These are phyloP conservation scores for Sporisorium iseilematis-ciliati DNA, from an alignment of 1,284 basidiomycete genomes.

Conservation along the genomic window DNA sequence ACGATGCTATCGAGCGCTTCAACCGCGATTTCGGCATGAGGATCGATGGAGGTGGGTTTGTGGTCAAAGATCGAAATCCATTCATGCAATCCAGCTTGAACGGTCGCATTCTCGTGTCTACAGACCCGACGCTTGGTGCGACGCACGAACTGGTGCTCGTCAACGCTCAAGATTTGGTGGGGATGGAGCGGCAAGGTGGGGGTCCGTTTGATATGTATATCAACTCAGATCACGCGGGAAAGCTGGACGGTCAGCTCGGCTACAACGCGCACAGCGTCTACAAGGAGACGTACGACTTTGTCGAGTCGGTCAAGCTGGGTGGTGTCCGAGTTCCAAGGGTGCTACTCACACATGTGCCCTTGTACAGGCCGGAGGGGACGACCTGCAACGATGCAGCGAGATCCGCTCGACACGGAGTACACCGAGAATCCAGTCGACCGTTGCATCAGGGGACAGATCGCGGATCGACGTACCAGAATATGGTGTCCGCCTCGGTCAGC, in stretches of 20 bases:
- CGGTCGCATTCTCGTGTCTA: slow-evolving; percentile 50
- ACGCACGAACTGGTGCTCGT: slow-evolving; percentile 61
- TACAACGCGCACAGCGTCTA: slow-evolving; percentile 43
- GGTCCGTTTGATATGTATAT: slow-evolving; percentile 37
- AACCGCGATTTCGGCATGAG: slow-evolving; percentile 29
- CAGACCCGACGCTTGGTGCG: slow-evolving; percentile 19
- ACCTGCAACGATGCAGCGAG: slow-evolving; percentile 41
- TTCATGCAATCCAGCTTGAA: slow-evolving; percentile 35
- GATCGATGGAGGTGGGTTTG: slow-evolving; percentile 37
- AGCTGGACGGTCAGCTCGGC: slow-evolving; percentile 37
- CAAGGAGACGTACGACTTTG: slow-evolving; percentile 45
- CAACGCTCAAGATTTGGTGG: slow-evolving; percentile 58
- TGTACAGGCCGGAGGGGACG: slow-evolving; percentile 35
- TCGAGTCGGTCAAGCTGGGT: slow-evolving; percentile 38
- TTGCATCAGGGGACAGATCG: slow-evolving; percentile 56
- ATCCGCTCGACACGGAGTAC: slow-evolving; percentile 41
- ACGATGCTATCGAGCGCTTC: slow-evolving; percentile 35
- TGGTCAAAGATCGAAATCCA: slow-evolving; percentile 26
- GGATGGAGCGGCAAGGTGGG: slow-evolving; percentile 51
- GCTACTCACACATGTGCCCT: slow-evolving; percentile 59
- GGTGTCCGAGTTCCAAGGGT: slow-evolving; percentile 35
- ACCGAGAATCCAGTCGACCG: slow-evolving; percentile 39
- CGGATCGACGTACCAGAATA: slow-evolving; percentile 59
- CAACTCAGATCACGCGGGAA: slow-evolving; percentile 27
- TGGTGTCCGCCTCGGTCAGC: slow-evolving; percentile 43